Percentiles rank a stretch among this genome's conserved stretches.
Evolutionary conservation across 305 asterid genomes (phyloP).

Genomic region (Ruellia speciosa): DNA sequence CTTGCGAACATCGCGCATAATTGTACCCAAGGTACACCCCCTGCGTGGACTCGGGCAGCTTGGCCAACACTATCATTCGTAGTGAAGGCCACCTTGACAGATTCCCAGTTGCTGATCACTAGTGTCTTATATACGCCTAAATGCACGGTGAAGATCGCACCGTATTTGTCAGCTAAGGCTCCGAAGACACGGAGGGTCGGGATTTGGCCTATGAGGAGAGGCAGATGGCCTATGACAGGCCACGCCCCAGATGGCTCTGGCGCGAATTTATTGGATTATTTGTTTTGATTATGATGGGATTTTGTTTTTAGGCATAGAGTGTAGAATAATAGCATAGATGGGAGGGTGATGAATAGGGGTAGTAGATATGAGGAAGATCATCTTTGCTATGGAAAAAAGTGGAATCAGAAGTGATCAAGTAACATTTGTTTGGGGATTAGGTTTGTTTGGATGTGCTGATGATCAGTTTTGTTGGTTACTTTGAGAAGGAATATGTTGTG

Average conservation of each 20-base stretch:
- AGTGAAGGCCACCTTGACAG: constrained; percentile 46
- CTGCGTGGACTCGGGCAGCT: constrained; percentile 28
- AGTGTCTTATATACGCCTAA: constrained; percentile 30
- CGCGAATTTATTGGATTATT: constrained; percentile 14
- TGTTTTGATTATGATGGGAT: too few species aligned
- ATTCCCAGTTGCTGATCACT: constrained; percentile 40
- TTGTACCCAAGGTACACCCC: constrained; percentile 37
- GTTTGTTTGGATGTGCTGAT: too few species aligned
- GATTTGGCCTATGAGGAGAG: constrained; percentile 21
- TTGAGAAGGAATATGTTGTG: too few species aligned
- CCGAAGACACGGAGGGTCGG: constrained; percentile 25
- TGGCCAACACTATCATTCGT: constrained; percentile 27
- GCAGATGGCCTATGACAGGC: constrained; percentile 58
- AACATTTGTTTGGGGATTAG: too few species aligned
- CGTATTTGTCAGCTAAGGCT: constrained; percentile 34
- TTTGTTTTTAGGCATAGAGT: too few species aligned
- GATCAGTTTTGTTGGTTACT: too few species aligned
- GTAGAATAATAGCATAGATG: too few species aligned
- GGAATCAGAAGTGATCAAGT: too few species aligned
- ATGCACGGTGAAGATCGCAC: constrained; percentile 34
- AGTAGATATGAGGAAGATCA: too few species aligned
- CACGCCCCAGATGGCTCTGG: constrained; percentile 33
- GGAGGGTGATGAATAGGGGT: too few species aligned
- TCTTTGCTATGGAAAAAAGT: too few species aligned
- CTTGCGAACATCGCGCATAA: constrained; percentile 33